A percentile compares a stretch with the other conserved stretches of the same genome.
These are phyloP conservation scores for Xylariaceae sp. DNA, from an alignment of 2,329 filamentous ascomycete genomes.

Conservation along the genomic window DNA sequence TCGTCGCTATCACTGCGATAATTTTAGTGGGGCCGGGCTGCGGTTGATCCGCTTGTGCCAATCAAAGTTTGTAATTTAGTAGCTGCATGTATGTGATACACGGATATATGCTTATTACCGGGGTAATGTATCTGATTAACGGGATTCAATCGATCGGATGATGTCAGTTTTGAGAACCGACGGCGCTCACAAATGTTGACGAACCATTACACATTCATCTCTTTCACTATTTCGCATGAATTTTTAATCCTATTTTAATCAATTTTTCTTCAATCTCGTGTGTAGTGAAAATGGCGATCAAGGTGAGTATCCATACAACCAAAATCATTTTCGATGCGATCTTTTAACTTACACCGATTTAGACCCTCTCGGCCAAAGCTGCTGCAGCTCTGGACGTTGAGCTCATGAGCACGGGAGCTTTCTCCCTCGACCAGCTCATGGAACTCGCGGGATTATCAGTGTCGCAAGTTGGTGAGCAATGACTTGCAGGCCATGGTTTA, in stretches of 20 bases:
- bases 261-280: not conserved
- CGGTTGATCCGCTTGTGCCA: constrained; percentile 36
- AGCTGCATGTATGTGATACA: not conserved
- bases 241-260: not conserved
- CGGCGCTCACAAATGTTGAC: not conserved
- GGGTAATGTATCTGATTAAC: not conserved
- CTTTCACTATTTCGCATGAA: not conserved
- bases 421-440: constrained; percentile 96
- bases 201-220: not conserved
- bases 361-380: constrained; percentile 84
- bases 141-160: not conserved
- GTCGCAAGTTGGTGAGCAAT: constrained; percentile 71
- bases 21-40: constrained; percentile 31
- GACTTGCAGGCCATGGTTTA: constrained; percentile 1
- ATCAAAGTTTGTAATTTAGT: constrained; percentile 13
- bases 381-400: constrained; percentile 87
- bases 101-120: not conserved
- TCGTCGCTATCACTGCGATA: constrained; percentile 19
- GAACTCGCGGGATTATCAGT: constrained; percentile 90
- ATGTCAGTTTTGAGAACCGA: not conserved
- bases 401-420: constrained; percentile 82
- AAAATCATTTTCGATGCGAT: not conserved
- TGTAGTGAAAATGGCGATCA: constrained; percentile 26
- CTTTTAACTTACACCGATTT: constrained; percentile 21
- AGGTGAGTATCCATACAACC: constrained; percentile 14